A percentile compares a stretch with the other conserved stretches of the same genome.
These are phyloP conservation scores for Apiotrichum brassicae DNA, from an alignment of 1,284 basidiomycete genomes.

Conservation along the genomic window DNA sequence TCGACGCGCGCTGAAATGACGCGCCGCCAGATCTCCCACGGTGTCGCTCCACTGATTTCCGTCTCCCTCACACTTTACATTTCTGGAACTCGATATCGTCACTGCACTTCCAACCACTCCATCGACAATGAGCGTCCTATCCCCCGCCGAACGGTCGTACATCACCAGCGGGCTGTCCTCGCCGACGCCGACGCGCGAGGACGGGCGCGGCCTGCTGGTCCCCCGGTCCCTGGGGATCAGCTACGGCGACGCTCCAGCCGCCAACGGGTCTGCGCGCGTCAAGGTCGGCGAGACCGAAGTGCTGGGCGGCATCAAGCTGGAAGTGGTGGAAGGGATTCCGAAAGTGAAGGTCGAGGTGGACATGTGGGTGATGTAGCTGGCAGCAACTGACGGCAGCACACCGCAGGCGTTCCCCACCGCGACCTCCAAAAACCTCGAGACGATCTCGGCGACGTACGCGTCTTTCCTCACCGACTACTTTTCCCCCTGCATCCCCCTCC, in stretches of 20 bases:
- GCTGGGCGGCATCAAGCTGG: conserved; percentile 42
- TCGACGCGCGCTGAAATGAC: no score
- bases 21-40: no score
- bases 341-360: conserved; percentile 37
- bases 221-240: conserved; percentile 34
- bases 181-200: conserved; percentile 34
- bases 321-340: conserved; percentile 32
- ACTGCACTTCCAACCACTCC: no score
- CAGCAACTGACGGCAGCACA: conserved; percentile 24
- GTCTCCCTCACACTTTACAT: no score
- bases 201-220: conserved; percentile 32
- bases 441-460: conserved; percentile 32
- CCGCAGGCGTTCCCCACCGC: conserved; percentile 42
- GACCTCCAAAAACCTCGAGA: conserved; percentile 17
- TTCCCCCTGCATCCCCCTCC: conserved; percentile 35
- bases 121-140: conserved; percentile 23
- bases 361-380: conserved; percentile 30
- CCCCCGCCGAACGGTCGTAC: conserved; percentile 43
- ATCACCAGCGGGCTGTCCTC: conserved; percentile 40
- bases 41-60: no score
- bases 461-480: conserved; percentile 40
- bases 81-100: no score
- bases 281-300: conserved; percentile 40
- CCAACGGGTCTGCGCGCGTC: conserved; percentile 41
- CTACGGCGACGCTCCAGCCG: conserved; percentile 43